Percentiles rank a stretch among this genome's conserved stretches.
Conservation (phyloP, 1,139 yeast genomes). For the Candida pseudocylindracea region DNA sequence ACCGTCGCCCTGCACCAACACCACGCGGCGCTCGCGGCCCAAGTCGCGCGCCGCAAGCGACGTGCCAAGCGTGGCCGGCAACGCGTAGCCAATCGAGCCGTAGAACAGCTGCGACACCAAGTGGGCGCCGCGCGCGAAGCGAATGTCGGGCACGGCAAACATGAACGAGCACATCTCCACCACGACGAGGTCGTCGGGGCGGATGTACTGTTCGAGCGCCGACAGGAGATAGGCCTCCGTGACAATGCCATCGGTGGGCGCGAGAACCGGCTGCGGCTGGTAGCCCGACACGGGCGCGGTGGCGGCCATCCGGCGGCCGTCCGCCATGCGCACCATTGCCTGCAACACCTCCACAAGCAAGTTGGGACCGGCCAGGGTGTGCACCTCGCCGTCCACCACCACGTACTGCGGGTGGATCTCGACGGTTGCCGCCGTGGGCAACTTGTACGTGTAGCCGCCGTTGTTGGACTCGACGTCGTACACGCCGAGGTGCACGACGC, state of each 20-base stretch:
- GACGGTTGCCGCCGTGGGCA: constrained; percentile 1
- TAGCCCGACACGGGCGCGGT: too few relatives aligned
- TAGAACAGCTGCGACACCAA: constrained; percentile 47
- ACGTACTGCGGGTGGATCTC: constrained; percentile 3
- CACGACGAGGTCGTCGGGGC: constrained; percentile 41
- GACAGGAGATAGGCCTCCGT: too few relatives aligned
- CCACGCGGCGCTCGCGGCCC: constrained; percentile 25
- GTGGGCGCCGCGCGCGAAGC: constrained; percentile 26
- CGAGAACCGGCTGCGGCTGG: too few relatives aligned
- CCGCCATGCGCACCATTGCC: too few relatives aligned
- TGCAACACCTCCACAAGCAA: too few relatives aligned
- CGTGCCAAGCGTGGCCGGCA: constrained; percentile 70
- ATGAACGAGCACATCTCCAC: constrained; percentile 65
- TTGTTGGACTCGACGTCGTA: constrained; percentile 31
- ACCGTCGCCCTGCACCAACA: constrained; percentile 74
- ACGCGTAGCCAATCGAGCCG: constrained; percentile 70
- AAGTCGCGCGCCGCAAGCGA: constrained; percentile 44
- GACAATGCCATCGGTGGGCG: too few relatives aligned
- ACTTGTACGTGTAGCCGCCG: constrained; percentile 16
- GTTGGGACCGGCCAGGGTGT: background rate
- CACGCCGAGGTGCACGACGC: constrained; percentile 27
- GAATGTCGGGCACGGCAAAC: constrained; percentile 44
- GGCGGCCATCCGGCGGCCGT: too few relatives aligned
- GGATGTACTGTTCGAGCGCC: constrained; percentile 9
- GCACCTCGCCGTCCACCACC: constrained; percentile 4